A percentile compares a stretch with the other conserved stretches of the same genome.
Evolutionary conservation across 1,284 basidiomycete genomes (phyloP).

Genomic region (Cutaneotrichosporon cavernicola): DNA sequence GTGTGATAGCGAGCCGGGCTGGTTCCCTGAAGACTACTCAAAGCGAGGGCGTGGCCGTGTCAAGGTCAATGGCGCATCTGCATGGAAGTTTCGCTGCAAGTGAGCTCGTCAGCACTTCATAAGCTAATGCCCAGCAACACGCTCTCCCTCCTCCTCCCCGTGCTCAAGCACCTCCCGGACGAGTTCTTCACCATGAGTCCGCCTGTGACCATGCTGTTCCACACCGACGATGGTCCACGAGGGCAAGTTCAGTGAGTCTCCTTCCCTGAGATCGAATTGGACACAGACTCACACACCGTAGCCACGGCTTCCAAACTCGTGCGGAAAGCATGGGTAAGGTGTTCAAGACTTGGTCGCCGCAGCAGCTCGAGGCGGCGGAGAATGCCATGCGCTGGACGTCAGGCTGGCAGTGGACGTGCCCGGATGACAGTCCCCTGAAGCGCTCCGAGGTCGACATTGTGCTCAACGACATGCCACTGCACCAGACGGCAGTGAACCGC

Average conservation of each 20-base stretch:
- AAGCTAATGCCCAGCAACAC: conserved; percentile 36
- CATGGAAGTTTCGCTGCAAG: conserved; percentile 43
- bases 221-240: conserved; percentile 38
- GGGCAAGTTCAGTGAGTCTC: conserved; percentile 31
- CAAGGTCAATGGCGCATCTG: conserved; percentile 29
- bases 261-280: neutral
- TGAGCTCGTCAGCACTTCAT: conserved; percentile 20
- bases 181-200: conserved; percentile 37
- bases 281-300: conserved; percentile 7
- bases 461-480: conserved; percentile 32
- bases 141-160: conserved; percentile 36
- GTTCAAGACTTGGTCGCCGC: conserved; percentile 35
- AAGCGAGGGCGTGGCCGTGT: conserved; percentile 37
- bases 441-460: conserved; percentile 32
- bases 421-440: conserved; percentile 37
- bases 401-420: conserved; percentile 47
- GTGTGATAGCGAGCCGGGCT: conserved; percentile 30
- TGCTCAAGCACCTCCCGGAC: conserved; percentile 36
- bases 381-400: conserved; percentile 37
- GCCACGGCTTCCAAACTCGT: conserved; percentile 31
- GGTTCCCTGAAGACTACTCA: conserved; percentile 24
- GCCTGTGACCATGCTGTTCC: conserved; percentile 39
- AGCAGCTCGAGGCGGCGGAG: conserved; percentile 36
- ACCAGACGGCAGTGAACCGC: neutral
- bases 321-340: conserved; percentile 31